phyloP scores from a whole-genome alignment of 768 basidiomycete species.

The Lactarius sp. region DNA sequence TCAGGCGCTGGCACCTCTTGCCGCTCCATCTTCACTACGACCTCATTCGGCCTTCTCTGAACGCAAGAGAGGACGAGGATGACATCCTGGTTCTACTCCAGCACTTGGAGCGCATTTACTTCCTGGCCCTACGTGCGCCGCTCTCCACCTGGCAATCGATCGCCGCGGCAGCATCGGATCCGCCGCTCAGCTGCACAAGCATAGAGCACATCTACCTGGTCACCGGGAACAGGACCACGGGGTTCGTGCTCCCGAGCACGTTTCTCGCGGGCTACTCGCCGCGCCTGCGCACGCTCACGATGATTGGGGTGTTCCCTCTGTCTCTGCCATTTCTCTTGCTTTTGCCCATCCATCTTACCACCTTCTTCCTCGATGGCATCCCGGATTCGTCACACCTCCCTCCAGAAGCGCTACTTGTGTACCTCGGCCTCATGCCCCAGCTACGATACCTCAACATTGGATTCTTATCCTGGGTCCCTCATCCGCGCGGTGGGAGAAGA shows the following conservation, averaged over 20 bases:
- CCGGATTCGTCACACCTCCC: not conserved
- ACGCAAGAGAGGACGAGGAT: no score
- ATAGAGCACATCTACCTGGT: not conserved
- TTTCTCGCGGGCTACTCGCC: not conserved
- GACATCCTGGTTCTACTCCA: no score
- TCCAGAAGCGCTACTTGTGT: not conserved
- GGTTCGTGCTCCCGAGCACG: not conserved
- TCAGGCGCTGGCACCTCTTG: no score
- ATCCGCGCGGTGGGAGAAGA: not conserved
- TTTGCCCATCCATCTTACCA: not conserved
- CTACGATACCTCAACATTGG: not conserved
- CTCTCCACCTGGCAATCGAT: not conserved
- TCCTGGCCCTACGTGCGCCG: not conserved
- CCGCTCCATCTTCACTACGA: no score
- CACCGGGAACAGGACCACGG: not conserved
- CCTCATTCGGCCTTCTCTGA: no score
- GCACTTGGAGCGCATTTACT: no score
- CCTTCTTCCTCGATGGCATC: slow-evolving; percentile 5
- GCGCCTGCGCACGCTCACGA: not conserved
- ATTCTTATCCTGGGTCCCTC: not conserved
- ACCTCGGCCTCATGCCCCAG: slow-evolving; percentile 1
- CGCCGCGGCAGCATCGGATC: not conserved
- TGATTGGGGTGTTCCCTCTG: not conserved
- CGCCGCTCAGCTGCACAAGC: not conserved
- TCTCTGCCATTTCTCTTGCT: not conserved